These are phyloP conservation scores for Lactarius pseudohatsudake DNA, from an alignment of 768 basidiomycete genomes.

Conservation along the genomic window DNA sequence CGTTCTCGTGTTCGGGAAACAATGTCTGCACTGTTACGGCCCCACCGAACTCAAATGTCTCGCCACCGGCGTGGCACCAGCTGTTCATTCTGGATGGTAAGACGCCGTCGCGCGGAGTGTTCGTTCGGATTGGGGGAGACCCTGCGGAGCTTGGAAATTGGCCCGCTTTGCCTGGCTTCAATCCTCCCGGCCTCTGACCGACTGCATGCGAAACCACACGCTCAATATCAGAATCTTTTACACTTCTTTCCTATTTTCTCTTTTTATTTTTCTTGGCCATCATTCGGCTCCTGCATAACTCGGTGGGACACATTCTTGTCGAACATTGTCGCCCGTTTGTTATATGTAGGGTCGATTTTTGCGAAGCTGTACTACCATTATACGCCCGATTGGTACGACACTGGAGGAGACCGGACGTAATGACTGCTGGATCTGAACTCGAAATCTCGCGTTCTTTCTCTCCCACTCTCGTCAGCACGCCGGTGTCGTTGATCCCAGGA, in stretches of 20 bases:
- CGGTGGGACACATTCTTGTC: neutral
- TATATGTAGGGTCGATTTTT: too few species aligned
- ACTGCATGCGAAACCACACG: neutral
- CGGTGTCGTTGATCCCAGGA: too few species aligned
- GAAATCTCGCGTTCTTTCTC: too few species aligned
- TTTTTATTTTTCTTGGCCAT: too few species aligned
- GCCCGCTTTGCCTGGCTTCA: conserved; percentile 71
- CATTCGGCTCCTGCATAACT: neutral
- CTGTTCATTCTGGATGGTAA: conserved; percentile 76
- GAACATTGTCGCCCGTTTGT: neutral
- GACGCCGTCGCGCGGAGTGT: conserved; percentile 70
- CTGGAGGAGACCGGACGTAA: too few species aligned
- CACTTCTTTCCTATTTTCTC: neutral
- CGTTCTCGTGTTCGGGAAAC: conserved; percentile 62
- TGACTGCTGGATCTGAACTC: too few species aligned
- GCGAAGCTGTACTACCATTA: too few species aligned
- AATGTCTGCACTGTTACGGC: conserved; percentile 72
- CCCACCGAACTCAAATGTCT: conserved; percentile 65
- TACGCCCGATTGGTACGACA: too few species aligned
- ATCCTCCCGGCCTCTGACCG: conserved; percentile 54
- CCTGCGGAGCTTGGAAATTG: conserved; percentile 71
- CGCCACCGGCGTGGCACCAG: conserved; percentile 77
- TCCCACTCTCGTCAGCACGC: too few species aligned
- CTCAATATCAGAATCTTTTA: neutral
- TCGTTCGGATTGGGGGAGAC: conserved; percentile 83